These are phyloP conservation scores for Metschnikowia shivogae DNA, from an alignment of 805 yeast species.

Conservation along the genomic window DNA sequence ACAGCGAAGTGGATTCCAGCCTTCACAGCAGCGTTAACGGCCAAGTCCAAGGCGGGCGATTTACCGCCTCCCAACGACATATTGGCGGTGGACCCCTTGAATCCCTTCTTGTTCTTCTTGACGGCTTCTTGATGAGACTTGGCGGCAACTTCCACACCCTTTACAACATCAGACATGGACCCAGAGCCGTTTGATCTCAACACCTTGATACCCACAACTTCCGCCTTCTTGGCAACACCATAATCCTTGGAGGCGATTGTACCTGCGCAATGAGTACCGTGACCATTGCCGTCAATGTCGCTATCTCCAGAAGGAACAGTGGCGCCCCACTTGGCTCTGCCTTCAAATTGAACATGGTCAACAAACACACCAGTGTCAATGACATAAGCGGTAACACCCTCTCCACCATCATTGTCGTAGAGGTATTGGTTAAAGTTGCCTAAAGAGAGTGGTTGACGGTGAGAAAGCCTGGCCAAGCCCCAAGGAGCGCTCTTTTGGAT, in stretches of 20 bases:
- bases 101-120: slow-evolving; percentile 40
- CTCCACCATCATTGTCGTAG: slow-evolving; percentile 41
- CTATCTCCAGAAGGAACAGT: slow-evolving; percentile 59
- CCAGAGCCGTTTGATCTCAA: slow-evolving; percentile 39
- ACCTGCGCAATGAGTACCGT: slow-evolving; percentile 94
- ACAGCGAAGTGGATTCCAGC: slow-evolving; percentile 58
- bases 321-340: slow-evolving; percentile 54
- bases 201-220: slow-evolving; percentile 39
- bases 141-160: slow-evolving; percentile 44
- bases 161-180: slow-evolving; percentile 38
- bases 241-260: slow-evolving; percentile 70
- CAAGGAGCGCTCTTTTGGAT: slow-evolving; percentile 86
- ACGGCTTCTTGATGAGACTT: slow-evolving; percentile 36
- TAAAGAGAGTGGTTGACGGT: slow-evolving; percentile 64
- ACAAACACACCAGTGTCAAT: slow-evolving; percentile 79
- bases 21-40: slow-evolving; percentile 54
- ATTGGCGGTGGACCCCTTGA: slow-evolving; percentile 59
- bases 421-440: slow-evolving; percentile 50
- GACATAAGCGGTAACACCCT: slow-evolving; percentile 65
- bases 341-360: slow-evolving; percentile 60
- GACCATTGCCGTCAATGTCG: slow-evolving; percentile 74
- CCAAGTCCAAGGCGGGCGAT: slow-evolving; percentile 52
- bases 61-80: slow-evolving; percentile 61
- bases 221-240: slow-evolving; percentile 72
- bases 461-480: slow-evolving; percentile 91